Evolutionary conservation across 441 rosid species (phyloP).

Genomic region (Corymbia citriodora): DNA sequence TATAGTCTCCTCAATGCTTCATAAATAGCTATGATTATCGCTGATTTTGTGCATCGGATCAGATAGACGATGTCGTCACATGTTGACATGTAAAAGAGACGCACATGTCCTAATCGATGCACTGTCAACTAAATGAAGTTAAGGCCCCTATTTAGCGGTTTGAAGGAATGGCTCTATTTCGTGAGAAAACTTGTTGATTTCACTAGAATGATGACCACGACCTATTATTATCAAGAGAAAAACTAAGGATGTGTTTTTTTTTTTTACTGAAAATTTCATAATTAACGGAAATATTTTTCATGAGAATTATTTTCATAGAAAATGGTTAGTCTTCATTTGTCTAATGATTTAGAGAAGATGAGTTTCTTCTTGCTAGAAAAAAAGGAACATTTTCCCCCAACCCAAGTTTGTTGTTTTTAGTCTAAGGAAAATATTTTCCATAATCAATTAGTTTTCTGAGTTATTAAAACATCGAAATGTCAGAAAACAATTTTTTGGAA

Average conservation of each 20-base stretch:
- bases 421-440: accelerated
- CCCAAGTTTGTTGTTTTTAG: neutral
- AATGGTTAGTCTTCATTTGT: neutral
- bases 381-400: neutral
- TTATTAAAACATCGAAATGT: neutral
- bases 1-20: neutral
- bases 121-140: neutral
- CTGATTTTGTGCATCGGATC: neutral
- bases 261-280: neutral
- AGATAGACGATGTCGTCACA: no score
- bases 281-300: neutral
- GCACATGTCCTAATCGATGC: neutral
- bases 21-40: neutral
- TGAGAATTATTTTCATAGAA: neutral
- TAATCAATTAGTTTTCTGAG: neutral
- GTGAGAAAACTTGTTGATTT: neutral
- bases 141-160: neutral
- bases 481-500: neutral
- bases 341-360: neutral
- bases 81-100: neutral
- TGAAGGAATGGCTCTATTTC: neutral
- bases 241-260: neutral
- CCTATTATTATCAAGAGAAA: neutral
- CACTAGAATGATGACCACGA: accelerated
- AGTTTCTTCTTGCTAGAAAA: neutral